phyloP scores from a whole-genome alignment of 495 filamentous ascomycete genomes.

The Niebla homalea region DNA sequence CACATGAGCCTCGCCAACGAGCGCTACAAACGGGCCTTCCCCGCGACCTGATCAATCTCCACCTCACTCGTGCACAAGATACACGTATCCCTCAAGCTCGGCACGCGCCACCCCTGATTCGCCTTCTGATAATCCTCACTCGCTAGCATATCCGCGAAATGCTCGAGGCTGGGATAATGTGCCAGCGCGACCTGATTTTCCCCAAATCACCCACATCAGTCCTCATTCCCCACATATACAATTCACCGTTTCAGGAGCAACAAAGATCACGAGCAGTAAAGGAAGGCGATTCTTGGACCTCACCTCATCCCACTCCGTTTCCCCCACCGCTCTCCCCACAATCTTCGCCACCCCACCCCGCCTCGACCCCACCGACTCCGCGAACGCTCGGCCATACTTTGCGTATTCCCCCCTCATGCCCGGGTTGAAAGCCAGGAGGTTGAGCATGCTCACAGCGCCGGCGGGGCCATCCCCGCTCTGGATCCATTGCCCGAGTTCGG shows the following conservation, averaged over 20 bases:
- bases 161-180: slow-evolving; percentile 49
- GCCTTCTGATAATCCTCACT: slow-evolving; percentile 50
- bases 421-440: slow-evolving; percentile 47
- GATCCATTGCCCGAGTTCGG: slow-evolving; percentile 40
- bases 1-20: not conserved
- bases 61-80: slow-evolving; percentile 50
- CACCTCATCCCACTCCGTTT: slow-evolving; percentile 11
- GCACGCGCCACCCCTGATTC: slow-evolving; percentile 41
- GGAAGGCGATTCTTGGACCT: not conserved
- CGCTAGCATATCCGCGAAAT: slow-evolving; percentile 53
- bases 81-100: slow-evolving; percentile 48
- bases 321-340: slow-evolving; percentile 36
- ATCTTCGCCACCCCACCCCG: slow-evolving; percentile 49
- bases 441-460: slow-evolving; percentile 53
- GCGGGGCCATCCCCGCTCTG: slow-evolving; percentile 14
- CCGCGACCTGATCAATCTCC: slow-evolving; percentile 19
- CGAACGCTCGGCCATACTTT: slow-evolving; percentile 45
- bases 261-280: no score
- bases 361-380: slow-evolving; percentile 33
- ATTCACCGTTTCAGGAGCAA: not conserved
- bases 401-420: slow-evolving; percentile 41
- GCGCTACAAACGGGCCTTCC: not conserved
- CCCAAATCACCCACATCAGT: not conserved
- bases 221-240: no score
- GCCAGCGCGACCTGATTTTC: slow-evolving; percentile 46